Percentiles rank a stretch among this genome's conserved stretches.
Evolutionary conservation across 2,329 filamentous ascomycete species (phyloP).

Genomic region (Colletotrichum chlorophyti): DNA sequence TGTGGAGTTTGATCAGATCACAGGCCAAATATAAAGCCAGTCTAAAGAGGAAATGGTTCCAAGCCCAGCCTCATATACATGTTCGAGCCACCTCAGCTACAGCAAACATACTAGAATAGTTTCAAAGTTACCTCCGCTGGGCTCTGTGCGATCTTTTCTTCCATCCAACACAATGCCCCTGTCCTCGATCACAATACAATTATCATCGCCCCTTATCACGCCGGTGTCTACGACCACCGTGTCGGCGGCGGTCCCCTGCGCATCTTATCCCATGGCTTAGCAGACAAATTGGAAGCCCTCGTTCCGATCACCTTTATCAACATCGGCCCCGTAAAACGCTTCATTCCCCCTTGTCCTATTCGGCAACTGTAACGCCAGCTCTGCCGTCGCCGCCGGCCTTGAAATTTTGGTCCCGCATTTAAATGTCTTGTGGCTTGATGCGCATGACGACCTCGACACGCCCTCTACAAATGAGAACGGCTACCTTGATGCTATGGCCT

Average conservation of each 20-base stretch:
- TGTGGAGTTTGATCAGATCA: no score
- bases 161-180: neutral
- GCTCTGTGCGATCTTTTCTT: no score
- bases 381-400: conserved; percentile 44
- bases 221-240: conserved; percentile 42
- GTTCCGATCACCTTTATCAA: conserved; percentile 32
- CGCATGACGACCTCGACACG: conserved; percentile 48
- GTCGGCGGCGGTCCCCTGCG: conserved; percentile 45
- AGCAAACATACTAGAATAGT: no score
- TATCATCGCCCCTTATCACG: conserved; percentile 48
- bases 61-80: no score
- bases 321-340: conserved; percentile 41
- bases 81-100: no score
- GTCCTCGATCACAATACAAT: conserved; percentile 41
- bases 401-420: conserved; percentile 1
- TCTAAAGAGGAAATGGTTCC: no score
- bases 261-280: conserved; percentile 38
- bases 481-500: conserved; percentile 44
- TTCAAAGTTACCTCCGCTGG: no score
- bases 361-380: conserved; percentile 45
- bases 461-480: conserved; percentile 42
- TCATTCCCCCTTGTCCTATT: conserved; percentile 47
- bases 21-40: no score
- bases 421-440: conserved; percentile 44
- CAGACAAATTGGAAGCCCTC: conserved; percentile 34